phyloP scores from a whole-genome alignment of 371 early-diverging fungal species.

The Rhizopus microsporus region DNA sequence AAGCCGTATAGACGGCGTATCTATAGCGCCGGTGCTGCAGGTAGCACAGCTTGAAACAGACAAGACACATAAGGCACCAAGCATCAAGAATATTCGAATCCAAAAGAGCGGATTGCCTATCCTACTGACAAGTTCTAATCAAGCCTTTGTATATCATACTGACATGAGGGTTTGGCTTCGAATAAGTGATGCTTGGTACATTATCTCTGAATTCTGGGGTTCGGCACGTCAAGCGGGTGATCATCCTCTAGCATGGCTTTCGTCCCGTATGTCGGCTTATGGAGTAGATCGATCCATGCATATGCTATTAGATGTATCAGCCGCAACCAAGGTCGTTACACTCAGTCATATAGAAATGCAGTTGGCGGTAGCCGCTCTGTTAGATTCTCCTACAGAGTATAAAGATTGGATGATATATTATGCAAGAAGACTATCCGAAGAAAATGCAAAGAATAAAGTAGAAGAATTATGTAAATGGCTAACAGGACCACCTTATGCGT shows the following conservation, averaged over 20 bases:
- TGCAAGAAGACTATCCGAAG: conserved; percentile 69
- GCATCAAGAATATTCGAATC: conserved; percentile 63
- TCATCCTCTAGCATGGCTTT: conserved; percentile 30
- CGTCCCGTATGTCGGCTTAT: conserved; percentile 16
- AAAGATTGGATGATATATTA: conserved; percentile 67
- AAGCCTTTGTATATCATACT: conserved; percentile 73
- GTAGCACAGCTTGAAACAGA: conserved; percentile 45
- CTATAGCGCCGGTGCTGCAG: conserved; percentile 62
- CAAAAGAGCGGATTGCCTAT: conserved; percentile 71
- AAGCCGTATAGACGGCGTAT: conserved; percentile 51
- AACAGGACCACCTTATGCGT: conserved; percentile 61
- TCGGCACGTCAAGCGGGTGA: conserved; percentile 22
- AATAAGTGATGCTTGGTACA: conserved; percentile 66
- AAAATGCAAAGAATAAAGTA: conserved; percentile 60
- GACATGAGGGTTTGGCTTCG: conserved; percentile 75
- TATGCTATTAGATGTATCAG: background rate
- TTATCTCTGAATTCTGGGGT: conserved; percentile 60
- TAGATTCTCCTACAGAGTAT: conserved; percentile 67
- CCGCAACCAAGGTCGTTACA: conserved; percentile 21
- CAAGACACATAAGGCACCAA: conserved; percentile 36
- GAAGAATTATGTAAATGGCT: conserved; percentile 76
- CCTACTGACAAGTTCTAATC: conserved; percentile 69
- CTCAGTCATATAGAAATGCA: conserved; percentile 54
- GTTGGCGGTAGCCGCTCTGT: conserved; percentile 59
- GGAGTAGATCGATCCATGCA: background rate